Conservation (phyloP, 2,329 filamentous ascomycete species). For the Diaporthe citrichinensis region DNA sequence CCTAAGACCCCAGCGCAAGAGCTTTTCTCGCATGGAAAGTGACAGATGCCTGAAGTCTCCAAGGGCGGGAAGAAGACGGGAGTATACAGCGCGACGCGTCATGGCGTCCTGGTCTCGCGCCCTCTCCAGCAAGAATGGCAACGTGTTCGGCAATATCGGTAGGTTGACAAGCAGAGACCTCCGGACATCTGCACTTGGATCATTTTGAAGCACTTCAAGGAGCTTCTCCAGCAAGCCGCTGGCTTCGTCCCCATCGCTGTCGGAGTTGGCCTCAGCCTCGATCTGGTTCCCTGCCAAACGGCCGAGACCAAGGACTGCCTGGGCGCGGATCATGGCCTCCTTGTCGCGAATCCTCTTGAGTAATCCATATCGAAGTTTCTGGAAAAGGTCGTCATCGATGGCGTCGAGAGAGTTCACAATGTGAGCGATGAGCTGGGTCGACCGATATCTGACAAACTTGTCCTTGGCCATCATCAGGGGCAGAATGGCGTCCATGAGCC, state of each 20-base stretch:
- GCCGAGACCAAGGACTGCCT: conserved; percentile 92
- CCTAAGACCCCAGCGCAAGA: conserved; percentile 92
- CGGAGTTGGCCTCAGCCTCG: conserved; percentile 77
- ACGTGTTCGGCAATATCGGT: conserved; percentile 84
- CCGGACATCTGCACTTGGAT: conserved; percentile 93
- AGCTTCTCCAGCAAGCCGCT: conserved; percentile 85
- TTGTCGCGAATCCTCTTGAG: conserved; percentile 93
- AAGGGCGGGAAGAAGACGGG: conserved; percentile 85
- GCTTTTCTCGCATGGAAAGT: conserved; percentile 93
- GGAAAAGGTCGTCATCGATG: conserved; percentile 92
- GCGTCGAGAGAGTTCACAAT: conserved; percentile 93
- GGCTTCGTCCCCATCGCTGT: conserved; percentile 76
- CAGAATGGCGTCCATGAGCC: conserved; percentile 80
- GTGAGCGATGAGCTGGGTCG: conserved; percentile 90
- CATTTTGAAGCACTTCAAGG: conserved; percentile 90
- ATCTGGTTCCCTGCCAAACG: conserved; percentile 84
- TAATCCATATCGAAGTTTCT: conserved; percentile 82
- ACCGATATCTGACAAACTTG: conserved; percentile 90
- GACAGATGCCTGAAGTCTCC: conserved; percentile 96
- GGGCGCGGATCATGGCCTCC: conserved; percentile 90
- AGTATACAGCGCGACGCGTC: conserved; percentile 89
- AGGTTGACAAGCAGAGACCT: conserved; percentile 90
- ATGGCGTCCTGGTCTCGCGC: conserved; percentile 89
- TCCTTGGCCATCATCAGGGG: conserved; percentile 89
- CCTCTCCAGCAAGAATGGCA: conserved; percentile 90